Evolutionary conservation across 768 basidiomycete species (phyloP).

Genomic region (Epithele typhae): DNA sequence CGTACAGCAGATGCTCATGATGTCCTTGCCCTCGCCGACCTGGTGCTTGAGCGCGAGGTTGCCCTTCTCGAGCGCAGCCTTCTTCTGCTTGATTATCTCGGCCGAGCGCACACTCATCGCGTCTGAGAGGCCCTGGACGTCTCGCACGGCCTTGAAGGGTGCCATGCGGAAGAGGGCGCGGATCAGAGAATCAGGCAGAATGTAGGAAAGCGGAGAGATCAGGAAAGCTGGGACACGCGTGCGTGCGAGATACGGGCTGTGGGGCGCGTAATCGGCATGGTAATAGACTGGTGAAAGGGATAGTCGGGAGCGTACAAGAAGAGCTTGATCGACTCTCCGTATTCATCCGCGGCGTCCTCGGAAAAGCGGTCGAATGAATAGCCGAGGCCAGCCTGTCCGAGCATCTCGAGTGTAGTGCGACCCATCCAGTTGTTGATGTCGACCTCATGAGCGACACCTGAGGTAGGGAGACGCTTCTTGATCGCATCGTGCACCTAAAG

Average conservation of each 20-base stretch:
- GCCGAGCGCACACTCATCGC: constrained; percentile 32
- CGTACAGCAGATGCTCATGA: constrained; percentile 17
- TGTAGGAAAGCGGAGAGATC: too few species aligned
- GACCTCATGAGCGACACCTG: background rate
- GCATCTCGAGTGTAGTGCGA: constrained; percentile 12
- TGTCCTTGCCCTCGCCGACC: constrained; percentile 17
- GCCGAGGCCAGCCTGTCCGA: constrained; percentile 11
- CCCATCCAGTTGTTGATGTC: constrained; percentile 14
- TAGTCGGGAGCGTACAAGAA: constrained; percentile 9
- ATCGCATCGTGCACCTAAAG: too few species aligned
- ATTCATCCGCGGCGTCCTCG: constrained; percentile 6
- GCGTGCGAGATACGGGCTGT: too few species aligned
- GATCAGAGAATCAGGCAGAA: constrained; percentile 20
- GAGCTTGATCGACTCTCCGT: constrained; percentile 5
- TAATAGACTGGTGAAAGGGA: background rate
- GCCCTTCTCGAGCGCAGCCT: constrained; percentile 4
- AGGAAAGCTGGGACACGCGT: too few species aligned
- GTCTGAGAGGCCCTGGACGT: constrained; percentile 31
- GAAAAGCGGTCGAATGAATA: constrained; percentile 13
- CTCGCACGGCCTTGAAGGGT: constrained; percentile 30
- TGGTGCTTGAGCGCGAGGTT: constrained; percentile 7
- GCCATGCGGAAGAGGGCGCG: constrained; percentile 28
- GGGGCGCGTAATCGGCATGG: too few species aligned
- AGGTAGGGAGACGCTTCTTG: background rate
- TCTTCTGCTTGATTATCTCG: constrained; percentile 23